A percentile compares a stretch with the other conserved stretches of the same genome.
phyloP scores from a whole-genome alignment of 2,329 filamentous ascomycete genomes.

The Periglandula ipomoeae region DNA sequence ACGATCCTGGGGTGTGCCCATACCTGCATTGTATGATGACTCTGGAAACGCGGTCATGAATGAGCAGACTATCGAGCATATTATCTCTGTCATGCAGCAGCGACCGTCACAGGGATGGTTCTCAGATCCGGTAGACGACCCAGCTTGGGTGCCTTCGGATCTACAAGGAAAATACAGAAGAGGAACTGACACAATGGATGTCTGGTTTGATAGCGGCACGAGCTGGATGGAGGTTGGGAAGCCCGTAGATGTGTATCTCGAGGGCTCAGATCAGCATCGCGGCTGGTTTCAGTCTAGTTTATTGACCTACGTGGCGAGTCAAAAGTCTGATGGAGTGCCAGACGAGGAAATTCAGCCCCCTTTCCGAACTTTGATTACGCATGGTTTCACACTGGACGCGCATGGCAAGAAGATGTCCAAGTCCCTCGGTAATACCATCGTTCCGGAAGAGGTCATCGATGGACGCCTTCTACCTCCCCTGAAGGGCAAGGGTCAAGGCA shows the following conservation, averaged over 20 bases:
- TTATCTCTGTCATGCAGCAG: constrained; percentile 67
- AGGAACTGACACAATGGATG: constrained; percentile 94
- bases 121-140: constrained; percentile 68
- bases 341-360: constrained; percentile 41
- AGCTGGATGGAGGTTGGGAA: constrained; percentile 63
- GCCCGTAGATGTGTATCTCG: constrained; percentile 79
- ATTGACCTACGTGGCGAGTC: constrained; percentile 69
- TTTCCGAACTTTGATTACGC: constrained; percentile 84
- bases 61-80: constrained; percentile 70
- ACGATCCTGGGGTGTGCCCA: constrained; percentile 92
- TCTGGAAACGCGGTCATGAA: constrained; percentile 70
- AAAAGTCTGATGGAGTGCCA: constrained; percentile 27
- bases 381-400: constrained; percentile 87
- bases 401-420: constrained; percentile 98
- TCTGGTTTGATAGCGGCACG: constrained; percentile 98
- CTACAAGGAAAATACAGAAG: constrained; percentile 57
- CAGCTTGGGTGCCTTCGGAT: constrained; percentile 63
- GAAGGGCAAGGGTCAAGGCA: constrained; percentile 49
- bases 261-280: constrained; percentile 91
- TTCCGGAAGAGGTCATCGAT: constrained; percentile 74
- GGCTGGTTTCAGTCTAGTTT: constrained; percentile 98
- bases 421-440: constrained; percentile 81
- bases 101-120: constrained; percentile 92
- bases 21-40: constrained; percentile 76
- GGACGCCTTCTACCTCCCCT: constrained; percentile 66